phyloP scores from a whole-genome alignment of 495 filamentous ascomycete species.

The Xylaria sp. region DNA sequence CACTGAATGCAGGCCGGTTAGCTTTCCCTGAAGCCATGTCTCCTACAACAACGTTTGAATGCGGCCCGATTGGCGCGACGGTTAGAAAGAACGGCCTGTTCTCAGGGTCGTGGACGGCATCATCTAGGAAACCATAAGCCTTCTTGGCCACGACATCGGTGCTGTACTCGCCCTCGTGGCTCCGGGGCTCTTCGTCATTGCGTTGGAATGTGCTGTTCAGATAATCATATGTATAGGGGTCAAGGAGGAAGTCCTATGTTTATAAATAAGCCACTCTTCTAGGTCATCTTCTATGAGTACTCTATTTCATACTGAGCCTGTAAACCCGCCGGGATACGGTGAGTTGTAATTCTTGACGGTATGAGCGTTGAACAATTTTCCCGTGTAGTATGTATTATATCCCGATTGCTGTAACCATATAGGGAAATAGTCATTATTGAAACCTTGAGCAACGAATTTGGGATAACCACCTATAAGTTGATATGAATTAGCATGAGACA shows the following conservation, averaged over 20 bases:
- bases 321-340: slow-evolving; percentile 62
- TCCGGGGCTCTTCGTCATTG: slow-evolving; percentile 61
- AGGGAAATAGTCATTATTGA: slow-evolving; percentile 68
- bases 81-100: slow-evolving; percentile 66
- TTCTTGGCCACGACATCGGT: slow-evolving; percentile 69
- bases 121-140: slow-evolving; percentile 66
- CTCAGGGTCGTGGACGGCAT: slow-evolving; percentile 57
- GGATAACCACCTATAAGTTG: slow-evolving; percentile 63
- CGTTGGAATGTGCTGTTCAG: slow-evolving; percentile 68
- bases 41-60: slow-evolving; percentile 60
- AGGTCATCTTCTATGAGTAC: background rate
- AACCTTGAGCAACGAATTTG: slow-evolving; percentile 67
- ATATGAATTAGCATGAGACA: slow-evolving; percentile 9
- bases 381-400: slow-evolving; percentile 72
- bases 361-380: slow-evolving; percentile 71
- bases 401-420: slow-evolving; percentile 70
- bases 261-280: background rate
- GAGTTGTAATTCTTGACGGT: slow-evolving; percentile 61
- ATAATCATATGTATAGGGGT: slow-evolving; percentile 72
- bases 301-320: slow-evolving; percentile 43
- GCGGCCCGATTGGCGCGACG: slow-evolving; percentile 67
- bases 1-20: slow-evolving; percentile 44
- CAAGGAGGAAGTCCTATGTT: slow-evolving; percentile 65
- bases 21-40: slow-evolving; percentile 5
- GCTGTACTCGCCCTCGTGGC: slow-evolving; percentile 62